A percentile compares a stretch with the other conserved stretches of the same genome.
phyloP scores from a whole-genome alignment of 345 rosid species.

The Hypericum perforatum region DNA sequence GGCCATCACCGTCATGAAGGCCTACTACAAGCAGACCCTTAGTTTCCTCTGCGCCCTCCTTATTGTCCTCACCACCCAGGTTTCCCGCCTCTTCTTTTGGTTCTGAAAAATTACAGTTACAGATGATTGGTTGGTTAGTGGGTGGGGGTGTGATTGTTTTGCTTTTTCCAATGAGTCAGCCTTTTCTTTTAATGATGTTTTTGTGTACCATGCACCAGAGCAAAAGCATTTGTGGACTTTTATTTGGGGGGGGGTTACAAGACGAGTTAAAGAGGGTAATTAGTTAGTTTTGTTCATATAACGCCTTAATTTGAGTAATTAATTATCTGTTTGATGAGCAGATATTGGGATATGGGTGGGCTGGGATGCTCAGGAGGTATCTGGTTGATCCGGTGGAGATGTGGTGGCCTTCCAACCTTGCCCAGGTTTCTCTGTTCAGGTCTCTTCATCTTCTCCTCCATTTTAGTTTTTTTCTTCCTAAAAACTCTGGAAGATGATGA shows the following conservation, averaged over 20 bases:
- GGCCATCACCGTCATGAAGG: slow-evolving; percentile 95
- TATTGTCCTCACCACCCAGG: slow-evolving; percentile 90
- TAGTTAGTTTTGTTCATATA: no score
- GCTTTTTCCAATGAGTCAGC: no score
- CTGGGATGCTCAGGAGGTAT: slow-evolving; percentile 92
- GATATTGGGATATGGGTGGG: slow-evolving; percentile 98
- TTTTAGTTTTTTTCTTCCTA: neutral
- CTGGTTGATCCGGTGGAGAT: slow-evolving; percentile 93
- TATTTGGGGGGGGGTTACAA: no score
- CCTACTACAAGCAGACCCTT: slow-evolving; percentile 77
- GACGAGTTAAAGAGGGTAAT: neutral
- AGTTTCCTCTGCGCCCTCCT: slow-evolving; percentile 64
- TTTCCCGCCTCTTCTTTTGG: no score
- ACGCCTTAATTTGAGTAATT: neutral
- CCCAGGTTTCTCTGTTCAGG: slow-evolving; percentile 98
- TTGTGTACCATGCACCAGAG: no score
- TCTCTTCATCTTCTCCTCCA: slow-evolving; percentile 12
- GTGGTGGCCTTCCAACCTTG: slow-evolving; percentile 99
- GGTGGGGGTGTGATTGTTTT: no score
- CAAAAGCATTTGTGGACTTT: neutral
- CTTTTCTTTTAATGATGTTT: no score
- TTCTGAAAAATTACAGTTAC: no score
- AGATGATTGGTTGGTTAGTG: no score
- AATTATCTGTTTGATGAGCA: slow-evolving; percentile 17
- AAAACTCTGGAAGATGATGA: slow-evolving; percentile 14